Percentiles rank a stretch among this genome's conserved stretches.
These are phyloP conservation scores for Cicer arietinum DNA, from an alignment of 306 rosid species.

Conservation along the genomic window DNA sequence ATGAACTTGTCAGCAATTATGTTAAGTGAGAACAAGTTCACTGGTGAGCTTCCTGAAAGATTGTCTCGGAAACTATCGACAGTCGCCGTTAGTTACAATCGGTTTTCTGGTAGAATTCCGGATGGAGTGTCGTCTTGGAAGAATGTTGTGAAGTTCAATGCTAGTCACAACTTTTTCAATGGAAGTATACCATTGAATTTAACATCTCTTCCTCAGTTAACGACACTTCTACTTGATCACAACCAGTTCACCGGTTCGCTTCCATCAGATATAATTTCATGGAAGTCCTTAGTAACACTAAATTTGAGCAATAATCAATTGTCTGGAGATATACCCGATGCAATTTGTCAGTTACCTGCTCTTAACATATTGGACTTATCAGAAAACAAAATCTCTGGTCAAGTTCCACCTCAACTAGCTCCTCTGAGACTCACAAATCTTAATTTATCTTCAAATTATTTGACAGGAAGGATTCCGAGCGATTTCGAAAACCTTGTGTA, in stretches of 20 bases:
- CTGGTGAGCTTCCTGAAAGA: conserved; percentile 44
- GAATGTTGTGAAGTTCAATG: conserved; percentile 53
- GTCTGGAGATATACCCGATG: conserved; percentile 59
- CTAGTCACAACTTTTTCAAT: conserved; percentile 58
- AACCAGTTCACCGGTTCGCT: conserved; percentile 56
- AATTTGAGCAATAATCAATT: conserved; percentile 56
- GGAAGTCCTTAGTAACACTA: conserved; percentile 52
- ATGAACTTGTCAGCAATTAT: conserved; percentile 37
- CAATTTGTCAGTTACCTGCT: conserved; percentile 49
- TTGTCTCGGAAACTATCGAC: conserved; percentile 33
- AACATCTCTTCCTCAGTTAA: conserved; percentile 53
- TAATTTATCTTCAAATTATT: conserved; percentile 52
- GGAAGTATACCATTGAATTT: conserved; percentile 67
- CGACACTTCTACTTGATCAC: conserved; percentile 54
- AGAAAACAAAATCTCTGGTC: conserved; percentile 64
- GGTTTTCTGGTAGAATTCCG: conserved; percentile 62
- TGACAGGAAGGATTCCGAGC: conserved; percentile 60
- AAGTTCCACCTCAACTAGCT: conserved; percentile 52
- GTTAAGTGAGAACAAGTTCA: conserved; percentile 45
- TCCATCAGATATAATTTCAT: conserved; percentile 54
- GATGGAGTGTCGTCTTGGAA: conserved; percentile 55
- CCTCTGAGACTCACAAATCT: conserved; percentile 37
- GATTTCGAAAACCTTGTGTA: conserved; percentile 48
- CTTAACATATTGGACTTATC: conserved; percentile 68
- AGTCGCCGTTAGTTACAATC: conserved; percentile 56